Conservation (phyloP, 108 stramenopile genomes). For the Schizochytrium sp. region DNA sequence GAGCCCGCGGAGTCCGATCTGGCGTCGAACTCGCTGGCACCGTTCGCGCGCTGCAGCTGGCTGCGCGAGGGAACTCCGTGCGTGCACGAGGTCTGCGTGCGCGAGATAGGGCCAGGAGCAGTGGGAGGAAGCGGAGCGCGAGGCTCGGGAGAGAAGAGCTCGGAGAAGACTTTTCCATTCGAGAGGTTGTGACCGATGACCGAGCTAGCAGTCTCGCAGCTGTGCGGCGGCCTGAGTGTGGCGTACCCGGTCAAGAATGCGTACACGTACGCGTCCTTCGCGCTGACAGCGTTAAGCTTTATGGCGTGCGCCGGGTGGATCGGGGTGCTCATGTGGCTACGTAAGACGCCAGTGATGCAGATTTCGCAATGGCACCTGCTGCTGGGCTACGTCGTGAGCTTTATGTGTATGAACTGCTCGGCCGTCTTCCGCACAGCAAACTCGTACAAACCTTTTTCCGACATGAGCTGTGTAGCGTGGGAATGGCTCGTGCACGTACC, state of each 20-base stretch:
- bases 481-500: neutral
- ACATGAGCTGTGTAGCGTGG: neutral
- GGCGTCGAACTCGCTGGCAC: no score
- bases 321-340: neutral
- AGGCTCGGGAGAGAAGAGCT: no score
- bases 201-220: neutral
- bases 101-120: no score
- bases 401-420: neutral
- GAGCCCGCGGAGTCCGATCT: no score
- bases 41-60: no score
- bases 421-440: neutral
- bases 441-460: neutral
- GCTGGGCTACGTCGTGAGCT: neutral
- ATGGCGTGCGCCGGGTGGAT: neutral
- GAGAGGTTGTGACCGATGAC: no score
- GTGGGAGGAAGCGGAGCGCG: no score
- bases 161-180: no score
- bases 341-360: neutral
- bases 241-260: neutral
- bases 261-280: neutral
- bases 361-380: neutral
- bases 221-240: neutral
- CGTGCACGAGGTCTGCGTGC: no score
- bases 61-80: no score
- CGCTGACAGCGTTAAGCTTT: neutral